Evolutionary conservation across 768 basidiomycete species (phyloP).

Genomic region (Pleurotus ostreatus): DNA sequence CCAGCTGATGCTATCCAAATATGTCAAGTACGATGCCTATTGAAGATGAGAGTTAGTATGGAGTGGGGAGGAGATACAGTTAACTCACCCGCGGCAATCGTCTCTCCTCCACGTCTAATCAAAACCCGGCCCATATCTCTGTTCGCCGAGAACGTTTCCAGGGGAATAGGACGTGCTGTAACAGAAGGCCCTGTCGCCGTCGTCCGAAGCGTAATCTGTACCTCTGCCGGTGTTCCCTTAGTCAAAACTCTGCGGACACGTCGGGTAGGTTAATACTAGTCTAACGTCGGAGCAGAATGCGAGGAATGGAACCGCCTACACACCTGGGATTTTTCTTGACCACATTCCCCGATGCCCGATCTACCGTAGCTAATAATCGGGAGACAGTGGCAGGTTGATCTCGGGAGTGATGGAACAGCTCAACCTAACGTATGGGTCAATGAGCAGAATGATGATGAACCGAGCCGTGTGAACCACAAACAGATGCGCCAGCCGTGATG

Average conservation of each 20-base stretch:
- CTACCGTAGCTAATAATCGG: constrained; percentile 74
- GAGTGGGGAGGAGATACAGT: not conserved
- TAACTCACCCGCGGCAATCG: constrained; percentile 79
- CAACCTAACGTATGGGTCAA: constrained; percentile 48
- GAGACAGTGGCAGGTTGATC: constrained; percentile 89
- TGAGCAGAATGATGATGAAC: not conserved
- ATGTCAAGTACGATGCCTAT: constrained; percentile 44
- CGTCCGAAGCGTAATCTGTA: constrained; percentile 74
- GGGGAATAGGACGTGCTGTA: constrained; percentile 60
- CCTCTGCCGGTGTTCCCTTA: constrained; percentile 82
- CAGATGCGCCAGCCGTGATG: constrained; percentile 82
- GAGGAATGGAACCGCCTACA: constrained; percentile 14
- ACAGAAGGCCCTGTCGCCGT: constrained; percentile 43
- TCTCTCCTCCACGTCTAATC: constrained; percentile 86
- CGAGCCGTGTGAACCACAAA: constrained; percentile 27
- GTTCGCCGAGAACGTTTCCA: constrained; percentile 83
- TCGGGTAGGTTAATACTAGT: not conserved
- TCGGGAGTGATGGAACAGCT: constrained; percentile 91
- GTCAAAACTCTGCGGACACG: constrained; percentile 61
- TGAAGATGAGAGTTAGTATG: not conserved
- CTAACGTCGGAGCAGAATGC: not conserved
- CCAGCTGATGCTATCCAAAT: constrained; percentile 14
- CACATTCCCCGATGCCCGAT: constrained; percentile 71
- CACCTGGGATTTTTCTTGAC: constrained; percentile 81
- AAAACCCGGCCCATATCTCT: constrained; percentile 97